Evolutionary conservation across 2,329 filamentous ascomycete genomes (phyloP), one percentile per base, ranked within the genome.

Genomic region (Lomentospora prolificans): DNA sequence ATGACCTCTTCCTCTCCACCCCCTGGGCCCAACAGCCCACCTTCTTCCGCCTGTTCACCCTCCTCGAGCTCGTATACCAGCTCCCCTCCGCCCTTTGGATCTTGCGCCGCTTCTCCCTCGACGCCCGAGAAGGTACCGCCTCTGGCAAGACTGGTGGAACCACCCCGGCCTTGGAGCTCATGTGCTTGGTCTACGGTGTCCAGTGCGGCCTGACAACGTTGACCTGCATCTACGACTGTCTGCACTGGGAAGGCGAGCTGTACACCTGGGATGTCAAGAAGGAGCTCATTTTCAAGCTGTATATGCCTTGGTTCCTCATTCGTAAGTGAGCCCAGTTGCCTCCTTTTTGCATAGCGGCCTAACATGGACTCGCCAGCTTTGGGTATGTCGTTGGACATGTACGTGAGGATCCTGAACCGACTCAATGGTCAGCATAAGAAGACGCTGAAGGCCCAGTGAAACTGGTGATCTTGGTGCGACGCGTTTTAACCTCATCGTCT

Each of bases 311-410:
- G 67, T 64, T 75, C 9, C 64, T 75, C 1, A 65, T 82, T 53
- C 77, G 80, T 83, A 61, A 75, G 79, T 73, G 0, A n/a, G n/a
- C n/a, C n/a, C n/a, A n/a, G n/a, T n/a, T n/a, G n/a, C n/a, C n/a
- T 7, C 31, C n/a, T 44, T 7, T 17, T 22, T 56, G 4, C 12
- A 57, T 62, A 41, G 36, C 9, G 5, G 3, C 36, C 36, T 41
- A n/a, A 4, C 25, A 4, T 19, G n/a, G 50, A 24, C 6, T 6
- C 8, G 9, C 3, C 51, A 82, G 80, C 80, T 12, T 60, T 70
- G 0, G 10, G 80, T 1, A 70, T 82, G 65, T 76, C 73, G 8
- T 60, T 72, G 22, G 80, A 83, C 60, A 82, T 83, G 80, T 79
- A 75, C 52, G 52, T 63, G 33, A 71, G 80, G n/a, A 66, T 83